phyloP scores from a whole-genome alignment of 2,329 filamentous ascomycete genomes.

The Sphaerulina musiva region DNA sequence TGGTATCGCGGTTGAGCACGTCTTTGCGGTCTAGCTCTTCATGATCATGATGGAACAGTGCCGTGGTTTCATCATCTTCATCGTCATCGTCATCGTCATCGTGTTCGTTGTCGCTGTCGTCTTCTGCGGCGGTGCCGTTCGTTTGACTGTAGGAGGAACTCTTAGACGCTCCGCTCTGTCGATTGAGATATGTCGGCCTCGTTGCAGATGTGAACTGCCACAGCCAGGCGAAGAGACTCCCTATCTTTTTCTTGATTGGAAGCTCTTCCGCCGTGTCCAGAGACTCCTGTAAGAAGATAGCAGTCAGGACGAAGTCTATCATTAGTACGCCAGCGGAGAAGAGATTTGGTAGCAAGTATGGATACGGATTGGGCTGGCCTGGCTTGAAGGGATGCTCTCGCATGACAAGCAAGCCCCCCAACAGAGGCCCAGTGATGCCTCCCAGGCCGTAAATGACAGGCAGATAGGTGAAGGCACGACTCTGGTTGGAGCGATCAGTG shows the following conservation, averaged over 20 bases:
- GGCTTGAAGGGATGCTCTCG: constrained; percentile 51
- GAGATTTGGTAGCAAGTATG: constrained; percentile 80
- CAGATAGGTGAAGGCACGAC: constrained; percentile 84
- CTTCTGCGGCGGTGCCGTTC: constrained; percentile 11
- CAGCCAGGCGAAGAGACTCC: constrained; percentile 58
- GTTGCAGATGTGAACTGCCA: constrained; percentile 61
- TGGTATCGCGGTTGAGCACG: constrained; percentile 71
- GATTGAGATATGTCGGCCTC: constrained; percentile 54
- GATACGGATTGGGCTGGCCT: constrained; percentile 55
- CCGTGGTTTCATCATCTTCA: constrained; percentile 34
- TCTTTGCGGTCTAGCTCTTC: constrained; percentile 50
- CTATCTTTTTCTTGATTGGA: constrained; percentile 53
- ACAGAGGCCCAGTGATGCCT: constrained; percentile 81
- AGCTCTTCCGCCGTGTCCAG: constrained; percentile 59
- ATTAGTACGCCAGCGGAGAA: constrained; percentile 66
- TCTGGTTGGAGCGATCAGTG: constrained; percentile 92
- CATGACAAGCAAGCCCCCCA: constrained; percentile 79
- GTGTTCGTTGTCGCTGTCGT: constrained; percentile 23
- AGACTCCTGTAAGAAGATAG: constrained; percentile 82
- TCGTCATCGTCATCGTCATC: constrained; percentile 31
- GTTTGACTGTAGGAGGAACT: constrained; percentile 13
- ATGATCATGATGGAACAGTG: constrained; percentile 38
- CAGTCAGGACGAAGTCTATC: constrained; percentile 64
- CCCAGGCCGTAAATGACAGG: constrained; percentile 95
- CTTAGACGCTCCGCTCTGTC: constrained; percentile 19